Base-by-base conservation (phyloP, 2,329 filamentous ascomycete genomes). In the Aspergillus carbonarius region DNA sequence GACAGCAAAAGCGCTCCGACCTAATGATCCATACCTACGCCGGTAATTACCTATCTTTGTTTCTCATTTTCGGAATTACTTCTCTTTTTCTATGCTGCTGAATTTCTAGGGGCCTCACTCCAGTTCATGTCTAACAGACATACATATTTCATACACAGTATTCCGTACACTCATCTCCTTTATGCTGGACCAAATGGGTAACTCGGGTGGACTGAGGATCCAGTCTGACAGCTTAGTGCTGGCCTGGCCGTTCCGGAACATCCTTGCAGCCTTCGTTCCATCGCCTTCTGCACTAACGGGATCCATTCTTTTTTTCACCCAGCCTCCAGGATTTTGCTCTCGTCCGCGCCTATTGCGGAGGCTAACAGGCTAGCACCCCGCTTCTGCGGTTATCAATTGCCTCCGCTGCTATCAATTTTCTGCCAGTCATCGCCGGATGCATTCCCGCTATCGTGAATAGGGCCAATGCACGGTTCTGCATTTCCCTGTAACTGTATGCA, bases 321-420 rank as follows among this genome's bases (percentile, higher is more conserved):
- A 66, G 61, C 64, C 64, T 60, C 60, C 64, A 64, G 59, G 60
- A 66, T 65, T 66, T 60, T 62, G 55, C 58, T 61, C 57, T 59
- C 57, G 58, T 61, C 59, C 60, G 63, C 61, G 63, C 55, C 64
- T 65, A 61, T 56, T 60, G 63, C 59, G 60, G 62, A 63, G 59
- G 55, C 54, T 39, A 59, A 44, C 55, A 63, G 58, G 57, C 54
- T 39, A 58, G 39, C 56, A 63, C 63, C 64, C 64, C 64, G 18
- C 65, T 63, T 60, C 59, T 64, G 63, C 63, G 62, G 63, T 63
- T 66, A 66, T 66, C 61, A 63, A 58, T 40, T 58, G 50, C 57
- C 55, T 60, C 59, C 61, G 59, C 60, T 54, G 54, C 57, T 60
- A 40, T 59, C 58, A 50, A 57, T 54, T 55, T 60, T 61, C 64